Evolutionary conservation across 2,329 filamentous ascomycete species (phyloP), one percentile per base, ranked within the genome.

Genomic region (Colletotrichum melonis): DNA sequence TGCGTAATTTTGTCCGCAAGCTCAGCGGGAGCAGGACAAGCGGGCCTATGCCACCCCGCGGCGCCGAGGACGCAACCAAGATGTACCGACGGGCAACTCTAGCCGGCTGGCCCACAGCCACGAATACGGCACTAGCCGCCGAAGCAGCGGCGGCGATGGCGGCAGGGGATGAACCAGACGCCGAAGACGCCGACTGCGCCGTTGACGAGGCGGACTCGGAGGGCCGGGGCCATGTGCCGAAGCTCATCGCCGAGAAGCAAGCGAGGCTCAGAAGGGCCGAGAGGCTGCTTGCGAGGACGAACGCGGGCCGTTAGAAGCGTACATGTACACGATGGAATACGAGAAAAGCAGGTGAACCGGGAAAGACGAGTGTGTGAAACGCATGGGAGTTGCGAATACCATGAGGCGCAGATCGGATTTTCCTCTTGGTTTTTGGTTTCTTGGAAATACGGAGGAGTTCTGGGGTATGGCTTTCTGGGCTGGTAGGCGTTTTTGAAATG

Each of bases 261-360:
- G 83, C 83, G 54, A 80, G 86, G 63, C 73, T 88, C 32, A 78
- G 79, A 54, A 79, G 85, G 35, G 86, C 86, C 1, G 80, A 82
- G 35, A 80, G 78, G 67, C 76, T 88, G 63, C 78, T 87, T 52
- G 24, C 11, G 49, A 62, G 67, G 56, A 65, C 67, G 32, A 67
- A 73, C 11, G 46, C 54, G 4, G 30, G 4, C 16, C n/a, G 26
- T 14, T 62, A 32, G 24, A 22, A 22, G n/a, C 38, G 46, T 26
- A 57, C 28, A 35, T 55, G 46, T 1, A 26, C 57, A 22, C 12
- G 57, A 19, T 55, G 55, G 38, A 8, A 3, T 42, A 42, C 38
- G 6, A 32, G 28, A n/a, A 19, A 19, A 49, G 19, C 46, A 26
- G 63, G 38, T 7, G 16, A 57, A 58, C 6, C 12, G 35, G 30